A percentile compares a stretch with the other conserved stretches of the same genome.
These are phyloP conservation scores for Claviceps sp. DNA, from an alignment of 2,329 filamentous ascomycete species.

Conservation along the genomic window DNA sequence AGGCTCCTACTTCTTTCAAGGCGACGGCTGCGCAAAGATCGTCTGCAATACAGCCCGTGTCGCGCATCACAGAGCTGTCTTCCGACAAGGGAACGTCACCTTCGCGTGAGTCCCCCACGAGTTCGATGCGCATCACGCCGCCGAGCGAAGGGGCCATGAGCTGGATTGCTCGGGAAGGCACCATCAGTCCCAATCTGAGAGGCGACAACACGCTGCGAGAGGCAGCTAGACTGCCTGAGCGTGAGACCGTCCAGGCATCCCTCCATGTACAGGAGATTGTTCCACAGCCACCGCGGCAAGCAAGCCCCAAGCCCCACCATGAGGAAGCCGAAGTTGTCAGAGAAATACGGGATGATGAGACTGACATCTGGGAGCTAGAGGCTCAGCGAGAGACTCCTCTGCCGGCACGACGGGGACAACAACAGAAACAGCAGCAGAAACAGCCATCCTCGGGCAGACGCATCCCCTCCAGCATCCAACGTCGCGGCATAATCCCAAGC, in stretches of 20 bases:
- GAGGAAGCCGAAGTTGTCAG: conserved; percentile 6
- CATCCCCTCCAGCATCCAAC: conserved; percentile 10
- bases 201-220: conserved; percentile 22
- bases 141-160: conserved; percentile 27
- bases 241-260: background rate
- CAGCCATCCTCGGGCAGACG: conserved; percentile 18
- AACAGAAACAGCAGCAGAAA: conserved; percentile 9
- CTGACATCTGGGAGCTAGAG: conserved; percentile 45
- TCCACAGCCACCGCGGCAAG: conserved; percentile 7
- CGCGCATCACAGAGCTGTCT: conserved; percentile 12
- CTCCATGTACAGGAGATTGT: conserved; percentile 7
- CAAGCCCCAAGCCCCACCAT: background rate
- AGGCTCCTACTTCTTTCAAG: conserved; percentile 16
- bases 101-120: conserved; percentile 17
- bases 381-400: conserved; percentile 33
- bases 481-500: conserved; percentile 19
- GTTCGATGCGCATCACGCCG: conserved; percentile 20
- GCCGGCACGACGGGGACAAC: conserved; percentile 13
- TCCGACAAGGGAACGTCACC: conserved; percentile 2
- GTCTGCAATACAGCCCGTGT: conserved; percentile 16
- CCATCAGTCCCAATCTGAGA: conserved; percentile 22
- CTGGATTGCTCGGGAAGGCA: conserved; percentile 26
- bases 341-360: conserved; percentile 25
- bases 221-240: conserved; percentile 10
- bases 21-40: conserved; percentile 13